Evolutionary conservation across 805 yeast species (phyloP).

Genomic region (Debaryomyces castellii): DNA sequence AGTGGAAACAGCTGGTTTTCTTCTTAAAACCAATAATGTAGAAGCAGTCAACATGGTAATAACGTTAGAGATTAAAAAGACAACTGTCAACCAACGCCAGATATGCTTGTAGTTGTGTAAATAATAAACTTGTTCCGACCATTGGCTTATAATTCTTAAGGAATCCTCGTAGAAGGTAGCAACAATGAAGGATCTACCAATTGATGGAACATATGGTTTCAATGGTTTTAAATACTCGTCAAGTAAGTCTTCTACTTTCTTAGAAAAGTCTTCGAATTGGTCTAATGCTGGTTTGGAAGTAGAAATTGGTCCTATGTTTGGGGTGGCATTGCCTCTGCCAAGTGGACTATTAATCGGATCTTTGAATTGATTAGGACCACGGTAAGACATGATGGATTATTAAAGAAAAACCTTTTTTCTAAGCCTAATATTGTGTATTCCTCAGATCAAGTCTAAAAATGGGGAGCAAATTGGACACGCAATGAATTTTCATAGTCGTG

Average conservation of each 20-base stretch:
- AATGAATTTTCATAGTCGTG: conserved; percentile 3
- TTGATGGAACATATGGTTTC: conserved; percentile 77
- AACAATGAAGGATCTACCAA: conserved; percentile 87
- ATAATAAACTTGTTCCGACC: conserved; percentile 88
- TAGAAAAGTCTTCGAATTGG: conserved; percentile 51
- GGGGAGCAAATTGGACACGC: conserved; percentile 7
- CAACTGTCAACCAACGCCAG: conserved; percentile 73
- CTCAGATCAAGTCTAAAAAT: background rate
- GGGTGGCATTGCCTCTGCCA: conserved; percentile 19
- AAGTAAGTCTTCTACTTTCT: conserved; percentile 53
- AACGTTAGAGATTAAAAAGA: conserved; percentile 66
- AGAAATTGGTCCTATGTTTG: conserved; percentile 31
- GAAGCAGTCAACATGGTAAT: conserved; percentile 73
- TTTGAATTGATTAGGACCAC: conserved; percentile 45
- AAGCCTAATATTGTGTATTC: background rate
- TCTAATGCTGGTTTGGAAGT: conserved; percentile 27
- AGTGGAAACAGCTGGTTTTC: conserved; percentile 68
- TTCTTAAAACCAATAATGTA: conserved; percentile 65
- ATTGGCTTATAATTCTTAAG: conserved; percentile 76
- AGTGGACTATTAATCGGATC: conserved; percentile 26
- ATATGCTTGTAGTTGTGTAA: conserved; percentile 75
- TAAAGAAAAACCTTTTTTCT: background rate
- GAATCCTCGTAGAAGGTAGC: conserved; percentile 94
- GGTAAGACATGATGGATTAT: conserved; percentile 36
- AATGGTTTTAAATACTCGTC: conserved; percentile 51